Percentiles rank a stretch among this genome's conserved stretches.
phyloP scores from a whole-genome alignment of 345 rosid species.

The Ceriops tagal region DNA sequence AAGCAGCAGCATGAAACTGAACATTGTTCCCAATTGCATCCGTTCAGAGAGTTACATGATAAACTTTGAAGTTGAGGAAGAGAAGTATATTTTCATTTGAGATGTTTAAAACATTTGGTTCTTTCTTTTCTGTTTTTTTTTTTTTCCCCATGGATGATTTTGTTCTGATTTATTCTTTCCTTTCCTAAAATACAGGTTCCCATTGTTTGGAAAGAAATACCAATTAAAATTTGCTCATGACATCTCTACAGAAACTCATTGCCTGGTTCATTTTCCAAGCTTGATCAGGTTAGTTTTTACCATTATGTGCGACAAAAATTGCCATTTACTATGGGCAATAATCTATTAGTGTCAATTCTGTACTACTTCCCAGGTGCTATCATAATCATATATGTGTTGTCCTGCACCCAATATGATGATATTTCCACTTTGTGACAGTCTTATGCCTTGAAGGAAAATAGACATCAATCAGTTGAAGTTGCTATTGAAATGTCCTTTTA shows the following conservation, averaged over 20 bases:
- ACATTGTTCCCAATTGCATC: constrained; percentile 86
- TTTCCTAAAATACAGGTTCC: constrained; percentile 56
- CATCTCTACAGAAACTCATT: constrained; percentile 62
- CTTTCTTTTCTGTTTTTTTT: background rate
- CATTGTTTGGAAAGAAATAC: constrained; percentile 88
- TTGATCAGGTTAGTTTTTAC: constrained; percentile 60
- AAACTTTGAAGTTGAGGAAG: constrained; percentile 93
- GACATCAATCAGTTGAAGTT: no score
- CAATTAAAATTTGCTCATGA: constrained; percentile 90
- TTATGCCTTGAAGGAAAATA: no score
- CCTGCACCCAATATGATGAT: background rate
- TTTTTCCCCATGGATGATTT: background rate
- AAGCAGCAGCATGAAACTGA: constrained; percentile 72
- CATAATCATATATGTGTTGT: background rate
- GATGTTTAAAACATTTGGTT: background rate
- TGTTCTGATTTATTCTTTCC: constrained; percentile 11
- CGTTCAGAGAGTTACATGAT: constrained; percentile 91
- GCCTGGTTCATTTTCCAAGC: constrained; percentile 98
- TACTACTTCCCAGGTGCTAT: background rate
- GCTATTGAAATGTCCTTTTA: background rate
- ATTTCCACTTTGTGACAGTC: no score
- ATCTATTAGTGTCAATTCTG: background rate
- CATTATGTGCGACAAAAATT: no score
- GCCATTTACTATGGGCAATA: no score
- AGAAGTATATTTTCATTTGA: constrained; percentile 51